phyloP scores from a whole-genome alignment of 352 stramenopile species.

The Lagenidium sp. region DNA sequence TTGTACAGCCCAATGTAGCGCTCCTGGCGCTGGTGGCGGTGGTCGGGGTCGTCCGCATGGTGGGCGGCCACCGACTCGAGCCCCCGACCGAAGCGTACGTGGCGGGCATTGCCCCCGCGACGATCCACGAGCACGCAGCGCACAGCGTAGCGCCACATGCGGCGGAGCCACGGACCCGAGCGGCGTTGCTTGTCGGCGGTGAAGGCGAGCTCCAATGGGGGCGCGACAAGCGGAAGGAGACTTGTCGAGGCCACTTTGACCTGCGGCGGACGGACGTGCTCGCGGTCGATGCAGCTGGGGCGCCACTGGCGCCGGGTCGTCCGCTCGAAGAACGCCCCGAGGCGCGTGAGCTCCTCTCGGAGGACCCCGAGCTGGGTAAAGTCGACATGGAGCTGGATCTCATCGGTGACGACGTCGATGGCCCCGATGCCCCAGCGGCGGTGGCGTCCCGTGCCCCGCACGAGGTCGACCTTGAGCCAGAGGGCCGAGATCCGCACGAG shows the following conservation, averaged over 20 bases:
- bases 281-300: constrained; percentile 43
- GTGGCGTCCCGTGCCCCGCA: constrained; percentile 1
- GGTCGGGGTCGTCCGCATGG: constrained; percentile 1
- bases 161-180: constrained; percentile 35
- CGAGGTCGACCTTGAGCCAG: constrained; percentile 60
- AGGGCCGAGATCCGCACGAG: constrained; percentile 37
- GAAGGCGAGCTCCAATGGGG: constrained; percentile 5
- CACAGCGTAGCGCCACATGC: constrained; percentile 62
- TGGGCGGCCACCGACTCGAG: neutral
- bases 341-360: constrained; percentile 27
- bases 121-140: constrained; percentile 30
- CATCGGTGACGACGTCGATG: constrained; percentile 49
- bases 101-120: constrained; percentile 8
- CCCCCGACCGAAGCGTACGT: constrained; percentile 3
- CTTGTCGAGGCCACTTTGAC: constrained; percentile 17
- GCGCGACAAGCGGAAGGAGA: constrained; percentile 26
- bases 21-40: too few species aligned
- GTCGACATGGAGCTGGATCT: constrained; percentile 40
- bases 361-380: constrained; percentile 45
- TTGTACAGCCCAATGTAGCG: constrained; percentile 56
- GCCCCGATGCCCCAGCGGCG: constrained; percentile 19
- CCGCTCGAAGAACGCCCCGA: constrained; percentile 26
- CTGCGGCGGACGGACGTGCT: constrained; percentile 20
- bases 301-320: constrained; percentile 23
- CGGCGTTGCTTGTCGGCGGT: constrained; percentile 22